phyloP scores from a whole-genome alignment of 495 filamentous ascomycete genomes.

The Apodospora peruviana region DNA sequence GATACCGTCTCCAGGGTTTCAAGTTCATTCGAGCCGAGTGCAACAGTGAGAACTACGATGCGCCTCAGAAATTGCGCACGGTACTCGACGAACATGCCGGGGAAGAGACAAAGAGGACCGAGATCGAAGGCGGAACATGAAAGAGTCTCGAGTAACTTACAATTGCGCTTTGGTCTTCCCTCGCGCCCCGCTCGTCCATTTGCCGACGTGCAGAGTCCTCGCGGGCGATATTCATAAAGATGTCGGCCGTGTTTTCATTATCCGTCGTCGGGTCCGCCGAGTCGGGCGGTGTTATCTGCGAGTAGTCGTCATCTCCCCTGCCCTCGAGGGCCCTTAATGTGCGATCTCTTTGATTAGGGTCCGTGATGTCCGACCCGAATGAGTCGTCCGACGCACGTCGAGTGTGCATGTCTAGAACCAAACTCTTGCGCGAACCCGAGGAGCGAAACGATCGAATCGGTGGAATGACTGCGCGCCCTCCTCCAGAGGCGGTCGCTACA shows the following conservation, averaged over 20 bases:
- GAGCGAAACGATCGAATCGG: constrained; percentile 48
- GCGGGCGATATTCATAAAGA: constrained; percentile 49
- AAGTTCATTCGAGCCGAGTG: background rate
- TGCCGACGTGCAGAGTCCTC: constrained; percentile 39
- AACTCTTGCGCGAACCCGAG: constrained; percentile 43
- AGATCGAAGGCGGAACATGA: background rate
- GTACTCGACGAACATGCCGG: background rate
- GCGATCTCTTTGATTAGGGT: constrained; percentile 42
- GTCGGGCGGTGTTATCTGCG: constrained; percentile 35
- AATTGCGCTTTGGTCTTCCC: constrained; percentile 29
- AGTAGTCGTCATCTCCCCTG: constrained; percentile 30
- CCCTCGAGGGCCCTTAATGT: constrained; percentile 47
- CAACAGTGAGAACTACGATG: background rate
- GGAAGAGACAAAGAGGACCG: background rate
- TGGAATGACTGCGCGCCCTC: constrained; percentile 31
- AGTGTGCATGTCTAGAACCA: constrained; percentile 42
- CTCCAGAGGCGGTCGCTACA: constrained; percentile 12
- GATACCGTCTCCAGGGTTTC: background rate
- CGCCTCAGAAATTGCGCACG: background rate
- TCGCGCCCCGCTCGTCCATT: constrained; percentile 18
- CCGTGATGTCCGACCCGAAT: constrained; percentile 30
- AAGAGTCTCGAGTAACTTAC: too few relatives aligned
- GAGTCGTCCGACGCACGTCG: constrained; percentile 28
- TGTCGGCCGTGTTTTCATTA: constrained; percentile 44
- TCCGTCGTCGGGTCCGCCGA: constrained; percentile 34